phyloP scores from a whole-genome alignment of 495 filamentous ascomycete species.

The Terfezia claveryi region DNA sequence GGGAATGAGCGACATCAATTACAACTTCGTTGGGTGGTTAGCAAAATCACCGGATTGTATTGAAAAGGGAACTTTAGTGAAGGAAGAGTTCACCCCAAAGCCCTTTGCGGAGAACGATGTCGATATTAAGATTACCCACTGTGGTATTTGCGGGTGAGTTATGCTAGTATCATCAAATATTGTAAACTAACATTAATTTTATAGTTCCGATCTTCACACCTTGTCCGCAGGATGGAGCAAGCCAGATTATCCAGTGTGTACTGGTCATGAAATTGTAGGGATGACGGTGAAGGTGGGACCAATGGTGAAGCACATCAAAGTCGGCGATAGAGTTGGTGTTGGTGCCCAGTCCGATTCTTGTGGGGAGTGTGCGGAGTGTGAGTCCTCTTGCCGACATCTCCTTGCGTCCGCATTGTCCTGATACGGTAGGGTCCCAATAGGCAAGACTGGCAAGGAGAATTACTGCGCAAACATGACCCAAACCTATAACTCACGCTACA shows the following conservation, averaged over 20 bases:
- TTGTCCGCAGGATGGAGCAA: conserved; percentile 51
- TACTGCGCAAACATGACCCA: conserved; percentile 36
- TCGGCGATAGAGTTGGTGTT: conserved; percentile 69
- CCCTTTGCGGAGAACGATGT: conserved; percentile 56
- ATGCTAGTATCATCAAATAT: neutral
- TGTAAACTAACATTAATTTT: neutral
- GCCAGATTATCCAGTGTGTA: conserved; percentile 47
- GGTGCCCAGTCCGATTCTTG: conserved; percentile 61
- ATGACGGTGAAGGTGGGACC: conserved; percentile 46
- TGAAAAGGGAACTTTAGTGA: conserved; percentile 43
- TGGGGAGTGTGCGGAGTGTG: conserved; percentile 49
- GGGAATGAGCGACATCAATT: conserved; percentile 15
- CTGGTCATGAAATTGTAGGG: conserved; percentile 75
- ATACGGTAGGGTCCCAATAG: neutral
- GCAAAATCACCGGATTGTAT: conserved; percentile 36
- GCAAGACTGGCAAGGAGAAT: conserved; percentile 21
- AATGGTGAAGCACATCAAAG: conserved; percentile 38
- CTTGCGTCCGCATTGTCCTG: no score
- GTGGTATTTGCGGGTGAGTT: conserved; percentile 50
- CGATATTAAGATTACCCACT: conserved; percentile 58
- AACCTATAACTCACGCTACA: conserved; percentile 50
- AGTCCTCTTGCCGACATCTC: neutral
- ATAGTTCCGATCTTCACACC: conserved; percentile 44
- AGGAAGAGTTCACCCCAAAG: conserved; percentile 55
- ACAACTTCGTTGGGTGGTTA: conserved; percentile 66